A percentile compares a stretch with the other conserved stretches of the same genome.
Conservation (phyloP, 2,329 filamentous ascomycete genomes). For the Botrytis pseudocinerea region DNA sequence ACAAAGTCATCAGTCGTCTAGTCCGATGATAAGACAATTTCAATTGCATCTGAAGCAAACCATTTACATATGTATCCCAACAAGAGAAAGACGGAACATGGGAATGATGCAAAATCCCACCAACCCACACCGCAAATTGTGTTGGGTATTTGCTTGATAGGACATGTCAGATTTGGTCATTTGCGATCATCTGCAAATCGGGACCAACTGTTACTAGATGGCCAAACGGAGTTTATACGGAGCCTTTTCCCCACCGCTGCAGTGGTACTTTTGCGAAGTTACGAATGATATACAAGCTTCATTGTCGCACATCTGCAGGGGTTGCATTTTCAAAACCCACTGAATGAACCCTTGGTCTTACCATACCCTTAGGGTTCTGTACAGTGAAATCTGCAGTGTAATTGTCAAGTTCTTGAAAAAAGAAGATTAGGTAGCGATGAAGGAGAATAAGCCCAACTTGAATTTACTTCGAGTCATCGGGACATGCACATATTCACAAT, state of each 20-base stretch:
- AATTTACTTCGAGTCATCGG: neutral
- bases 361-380: neutral
- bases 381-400: neutral
- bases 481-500: neutral
- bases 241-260: neutral
- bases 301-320: neutral
- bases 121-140: neutral
- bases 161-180: neutral
- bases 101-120: neutral
- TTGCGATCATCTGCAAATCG: neutral
- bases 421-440: neutral
- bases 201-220: neutral
- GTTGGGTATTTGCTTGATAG: neutral
- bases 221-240: slow-evolving; percentile 11
- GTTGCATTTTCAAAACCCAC: neutral
- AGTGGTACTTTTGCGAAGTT: neutral
- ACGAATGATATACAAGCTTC: neutral
- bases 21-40: neutral
- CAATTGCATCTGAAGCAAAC: neutral
- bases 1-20: neutral
- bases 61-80: neutral
- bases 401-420: neutral
- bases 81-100: neutral
- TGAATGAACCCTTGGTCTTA: slow-evolving; percentile 11
- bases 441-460: neutral